Evolutionary conservation across 2,329 filamentous ascomycete species (phyloP).

Genomic region (Neofusicoccum cordaticola): DNA sequence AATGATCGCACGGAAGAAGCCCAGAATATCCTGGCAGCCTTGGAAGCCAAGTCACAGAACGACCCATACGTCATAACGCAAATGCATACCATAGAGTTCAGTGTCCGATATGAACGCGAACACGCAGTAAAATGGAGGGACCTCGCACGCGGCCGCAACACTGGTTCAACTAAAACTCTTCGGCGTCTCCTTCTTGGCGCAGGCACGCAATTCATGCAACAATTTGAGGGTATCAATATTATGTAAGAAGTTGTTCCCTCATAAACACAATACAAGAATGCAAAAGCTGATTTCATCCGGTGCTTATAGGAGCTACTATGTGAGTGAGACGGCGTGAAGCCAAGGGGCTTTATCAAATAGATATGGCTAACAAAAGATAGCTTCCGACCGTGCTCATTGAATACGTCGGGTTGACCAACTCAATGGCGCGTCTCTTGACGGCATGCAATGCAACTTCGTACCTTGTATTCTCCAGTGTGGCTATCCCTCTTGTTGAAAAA

Average conservation of each 20-base stretch:
- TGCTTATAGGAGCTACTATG: slow-evolving; percentile 40
- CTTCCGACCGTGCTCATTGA: slow-evolving; percentile 59
- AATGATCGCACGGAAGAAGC: slow-evolving; percentile 47
- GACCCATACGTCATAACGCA: slow-evolving; percentile 47
- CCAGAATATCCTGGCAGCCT: slow-evolving; percentile 47
- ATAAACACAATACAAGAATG: too few relatives aligned
- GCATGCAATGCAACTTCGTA: slow-evolving; percentile 56
- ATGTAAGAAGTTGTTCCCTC: too few relatives aligned
- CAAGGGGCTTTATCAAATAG: too few relatives aligned
- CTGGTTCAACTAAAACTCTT: slow-evolving; percentile 47
- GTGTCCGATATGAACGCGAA: slow-evolving; percentile 49
- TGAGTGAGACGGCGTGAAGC: too few relatives aligned
- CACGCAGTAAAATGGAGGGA: slow-evolving; percentile 52
- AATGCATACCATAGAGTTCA: slow-evolving; percentile 47
- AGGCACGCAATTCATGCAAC: slow-evolving; percentile 55
- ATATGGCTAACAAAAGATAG: too few relatives aligned
- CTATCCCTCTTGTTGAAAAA: slow-evolving; percentile 49
- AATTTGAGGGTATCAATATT: slow-evolving; percentile 28
- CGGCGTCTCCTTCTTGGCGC: slow-evolving; percentile 52
- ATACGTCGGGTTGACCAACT: slow-evolving; percentile 53
- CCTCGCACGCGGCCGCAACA: slow-evolving; percentile 48
- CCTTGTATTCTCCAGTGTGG: slow-evolving; percentile 47
- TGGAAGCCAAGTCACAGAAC: slow-evolving; percentile 44
- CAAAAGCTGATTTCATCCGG: too few relatives aligned
- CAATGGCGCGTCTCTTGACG: slow-evolving; percentile 54